Conservation (phyloP, 495 filamentous ascomycete species). For the Penicillium silybi region DNA sequence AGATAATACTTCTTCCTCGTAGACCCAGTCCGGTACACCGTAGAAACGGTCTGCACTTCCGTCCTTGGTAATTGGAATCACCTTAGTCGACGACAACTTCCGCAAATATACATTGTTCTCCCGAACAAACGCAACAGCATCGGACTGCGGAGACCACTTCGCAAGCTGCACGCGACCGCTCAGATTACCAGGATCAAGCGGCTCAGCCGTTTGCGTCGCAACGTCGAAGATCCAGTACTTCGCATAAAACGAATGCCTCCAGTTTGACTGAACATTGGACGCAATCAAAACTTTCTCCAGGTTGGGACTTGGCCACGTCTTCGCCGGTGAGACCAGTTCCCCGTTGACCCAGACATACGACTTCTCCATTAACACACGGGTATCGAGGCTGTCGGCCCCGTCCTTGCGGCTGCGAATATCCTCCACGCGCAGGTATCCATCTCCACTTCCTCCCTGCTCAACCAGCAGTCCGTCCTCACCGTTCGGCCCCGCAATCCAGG, state of each 20-base stretch:
- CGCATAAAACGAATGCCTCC: slow-evolving; percentile 83
- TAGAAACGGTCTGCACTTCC: slow-evolving; percentile 87
- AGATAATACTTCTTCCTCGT: slow-evolving; percentile 90
- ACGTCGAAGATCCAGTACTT: slow-evolving; percentile 95
- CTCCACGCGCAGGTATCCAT: slow-evolving; percentile 80
- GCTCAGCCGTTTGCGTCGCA: slow-evolving; percentile 68
- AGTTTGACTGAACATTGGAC: slow-evolving; percentile 67
- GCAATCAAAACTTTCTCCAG: slow-evolving; percentile 78
- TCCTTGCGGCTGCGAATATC: slow-evolving; percentile 65
- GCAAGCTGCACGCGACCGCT: slow-evolving; percentile 77
- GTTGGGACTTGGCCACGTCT: slow-evolving; percentile 74
- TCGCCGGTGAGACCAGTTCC: slow-evolving; percentile 45
- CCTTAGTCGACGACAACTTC: slow-evolving; percentile 54
- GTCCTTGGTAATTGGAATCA: slow-evolving; percentile 77
- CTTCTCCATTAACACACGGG: slow-evolving; percentile 71
- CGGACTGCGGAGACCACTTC: slow-evolving; percentile 81
- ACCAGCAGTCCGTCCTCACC: slow-evolving; percentile 85
- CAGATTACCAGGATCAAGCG: slow-evolving; percentile 67
- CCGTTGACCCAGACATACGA: slow-evolving; percentile 55
- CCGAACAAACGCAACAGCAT: slow-evolving; percentile 78
- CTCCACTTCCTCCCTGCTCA: slow-evolving; percentile 53
- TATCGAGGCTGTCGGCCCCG: slow-evolving; percentile 38
- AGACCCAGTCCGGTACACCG: slow-evolving; percentile 98
- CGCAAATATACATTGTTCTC: slow-evolving; percentile 88
- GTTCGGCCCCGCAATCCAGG: slow-evolving; percentile 81